Evolutionary conservation across 805 yeast species (phyloP), one percentile per base, ranked within the genome.

Genomic region (Saccharomyces kudriavzevii): DNA sequence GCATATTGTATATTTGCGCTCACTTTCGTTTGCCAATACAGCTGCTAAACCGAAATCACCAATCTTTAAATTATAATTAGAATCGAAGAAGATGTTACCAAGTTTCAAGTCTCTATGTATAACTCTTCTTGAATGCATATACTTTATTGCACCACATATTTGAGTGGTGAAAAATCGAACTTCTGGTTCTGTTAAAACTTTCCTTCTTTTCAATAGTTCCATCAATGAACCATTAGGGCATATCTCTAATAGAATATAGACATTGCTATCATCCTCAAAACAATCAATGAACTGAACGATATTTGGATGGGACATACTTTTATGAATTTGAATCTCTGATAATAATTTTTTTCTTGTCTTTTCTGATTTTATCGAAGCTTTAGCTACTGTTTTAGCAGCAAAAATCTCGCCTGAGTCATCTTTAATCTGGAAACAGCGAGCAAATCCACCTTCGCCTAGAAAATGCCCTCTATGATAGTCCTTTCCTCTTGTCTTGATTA

Each of bases 11-110:
- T 85, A 87, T 65, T 92, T 89, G 59, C 92, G 83, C 50, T 88
- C 88, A 54, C 78, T 79, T 29, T 79, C 75, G 24, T 81, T 75
- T 46, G 86, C 87, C 57, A 94, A 77, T n/a, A 89, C 86, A 0
- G 97, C 90, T n/a, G 99, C 99, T 56, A 94, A 78, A 30, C 99
- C 99, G 73, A 94, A 94, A 70, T 94, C 99, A 58, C 99, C 99
- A 57, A 94, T 87, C 69, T 94, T 94, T 65, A 92, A 79, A 70
- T 90, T 89, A 96, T 92, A 94, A 48, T 88, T 79, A 9, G 89
- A 87, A 69, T 94, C 99, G 61, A 94, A 85, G 71, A 94, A 92
- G 59, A 94, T 89, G 70, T 94, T 94, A 28, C 99, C 99, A 54
- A 95, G 80, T 73, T 94, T 94, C 68, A 94, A 78, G 70, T 94